Evolutionary conservation across 2,329 filamentous ascomycete species (phyloP).

Genomic region (Penicillium sp.): DNA sequence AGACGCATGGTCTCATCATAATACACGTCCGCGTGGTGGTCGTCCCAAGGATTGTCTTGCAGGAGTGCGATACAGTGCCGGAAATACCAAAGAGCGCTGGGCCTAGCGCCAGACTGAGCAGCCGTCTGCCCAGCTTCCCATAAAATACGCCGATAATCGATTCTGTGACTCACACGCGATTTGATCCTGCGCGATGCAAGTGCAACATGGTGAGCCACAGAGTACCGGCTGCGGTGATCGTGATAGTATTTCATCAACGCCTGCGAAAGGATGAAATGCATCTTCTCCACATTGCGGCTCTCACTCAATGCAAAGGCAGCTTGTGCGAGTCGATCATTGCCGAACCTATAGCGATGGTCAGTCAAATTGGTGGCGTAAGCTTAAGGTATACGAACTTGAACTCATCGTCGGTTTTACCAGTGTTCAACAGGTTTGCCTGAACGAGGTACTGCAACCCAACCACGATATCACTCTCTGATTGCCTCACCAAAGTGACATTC

Average conservation of each 20-base stretch:
- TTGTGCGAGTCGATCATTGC: constrained; percentile 82
- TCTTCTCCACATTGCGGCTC: constrained; percentile 66
- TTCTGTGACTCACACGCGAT: constrained; percentile 58
- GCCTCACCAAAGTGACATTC: constrained; percentile 51
- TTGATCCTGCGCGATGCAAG: constrained; percentile 75
- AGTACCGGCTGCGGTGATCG: constrained; percentile 66
- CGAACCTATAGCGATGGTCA: constrained; percentile 57
- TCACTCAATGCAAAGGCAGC: constrained; percentile 70
- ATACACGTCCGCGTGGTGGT: constrained; percentile 67
- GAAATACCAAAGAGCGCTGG: constrained; percentile 81
- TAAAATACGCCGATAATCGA: constrained; percentile 71
- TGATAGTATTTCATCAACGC: constrained; percentile 72
- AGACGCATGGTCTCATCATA: constrained; percentile 85
- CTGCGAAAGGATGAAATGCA: constrained; percentile 89
- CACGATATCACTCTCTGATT: constrained; percentile 64
- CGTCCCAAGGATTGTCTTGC: constrained; percentile 75
- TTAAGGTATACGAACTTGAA: constrained; percentile 53
- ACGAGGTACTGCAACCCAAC: constrained; percentile 80
- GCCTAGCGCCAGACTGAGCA: constrained; percentile 77
- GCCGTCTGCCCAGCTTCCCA: constrained; percentile 77
- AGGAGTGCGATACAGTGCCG: constrained; percentile 74
- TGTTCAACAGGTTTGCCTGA: constrained; percentile 75
- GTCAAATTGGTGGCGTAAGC: not conserved
- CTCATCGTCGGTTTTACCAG: constrained; percentile 79
- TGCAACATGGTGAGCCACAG: constrained; percentile 78